Base-by-base conservation (phyloP, 805 yeast genomes). In the Jamesozyma piceae region DNA sequence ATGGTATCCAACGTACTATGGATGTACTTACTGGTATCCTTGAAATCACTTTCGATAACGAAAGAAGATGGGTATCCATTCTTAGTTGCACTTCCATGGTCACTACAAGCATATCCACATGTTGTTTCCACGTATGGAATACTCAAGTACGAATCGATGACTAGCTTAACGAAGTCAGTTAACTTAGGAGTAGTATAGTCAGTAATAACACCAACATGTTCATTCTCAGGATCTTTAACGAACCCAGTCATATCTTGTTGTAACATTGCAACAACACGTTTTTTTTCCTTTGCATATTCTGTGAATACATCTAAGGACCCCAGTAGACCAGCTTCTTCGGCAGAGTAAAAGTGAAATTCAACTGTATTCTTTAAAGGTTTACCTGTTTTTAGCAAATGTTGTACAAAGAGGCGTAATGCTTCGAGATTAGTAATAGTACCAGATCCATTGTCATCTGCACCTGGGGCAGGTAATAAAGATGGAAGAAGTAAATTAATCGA, bases 221-320 rank as follows among this genome's bases (percentile, higher is more conserved):
- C 52, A 58, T 66, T 44, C 72, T 81, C 24, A 49, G 79, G 66
- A 34, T 71, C 73, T 28, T 69, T 67, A 2, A 80, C 74, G 56
- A 70, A 86, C 0, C 95, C 96, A 2, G 95, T 83, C 95, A 89
- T 89, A 60, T 90, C 98, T 60, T 87, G 95, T 63, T 90, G 96
- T 32, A 90, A 67, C 92, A 88, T 82, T 4, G 89, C 88, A 26
- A 78, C 73, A 19, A 90, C 87, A 6, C 71, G 66, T 37, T 64
- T 65, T 26, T 67, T 65, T 15, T 58, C 51, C 10, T 65, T 57
- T 55, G 83, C 83, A 21, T 65, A 60, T 10, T 44, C 34, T 9
- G 74, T 62, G 60, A 84, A 85, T 10, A 90, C 75, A 47, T 84
- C 95, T 49, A 77, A 72, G 4, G 95, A 86, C 1, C 97, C 97